A percentile compares a stretch with the other conserved stretches of the same genome.
Evolutionary conservation across 495 filamentous ascomycete genomes (phyloP).

Genomic region (Hypoxylon fragiforme): DNA sequence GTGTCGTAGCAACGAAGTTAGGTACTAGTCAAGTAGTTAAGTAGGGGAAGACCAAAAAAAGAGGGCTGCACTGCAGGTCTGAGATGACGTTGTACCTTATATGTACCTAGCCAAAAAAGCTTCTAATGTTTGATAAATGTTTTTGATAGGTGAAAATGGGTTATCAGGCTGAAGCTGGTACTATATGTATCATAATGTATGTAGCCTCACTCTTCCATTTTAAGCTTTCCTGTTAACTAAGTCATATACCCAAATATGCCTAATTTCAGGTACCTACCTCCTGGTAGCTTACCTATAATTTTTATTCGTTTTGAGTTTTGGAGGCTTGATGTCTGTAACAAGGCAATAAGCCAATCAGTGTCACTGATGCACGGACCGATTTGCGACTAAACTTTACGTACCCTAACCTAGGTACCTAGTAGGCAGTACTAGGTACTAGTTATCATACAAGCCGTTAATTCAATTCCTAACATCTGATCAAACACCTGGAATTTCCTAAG

Average conservation of each 20-base stretch:
- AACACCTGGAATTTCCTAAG: background rate
- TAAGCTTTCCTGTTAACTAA: background rate
- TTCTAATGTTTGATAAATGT: background rate
- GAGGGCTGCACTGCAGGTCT: conserved; percentile 7
- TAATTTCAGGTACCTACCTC: too few relatives aligned
- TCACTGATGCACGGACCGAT: conserved; percentile 3
- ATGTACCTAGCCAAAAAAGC: too few relatives aligned
- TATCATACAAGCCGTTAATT: too few relatives aligned
- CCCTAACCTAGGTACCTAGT: background rate
- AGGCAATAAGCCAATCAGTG: conserved; percentile 30
- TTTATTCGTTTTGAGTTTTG: too few relatives aligned
- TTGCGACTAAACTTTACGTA: conserved; percentile 10
- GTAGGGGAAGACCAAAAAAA: too few relatives aligned
- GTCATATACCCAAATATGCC: too few relatives aligned
- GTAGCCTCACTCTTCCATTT: conserved; percentile 24
- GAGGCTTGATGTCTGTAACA: background rate
- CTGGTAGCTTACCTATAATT: too few relatives aligned
- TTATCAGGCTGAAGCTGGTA: conserved; percentile 22
- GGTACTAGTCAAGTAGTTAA: too few relatives aligned
- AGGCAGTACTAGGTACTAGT: too few relatives aligned
- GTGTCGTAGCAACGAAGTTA: conserved; percentile 14
- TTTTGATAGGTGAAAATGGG: conserved; percentile 14
- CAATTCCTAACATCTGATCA: too few relatives aligned
- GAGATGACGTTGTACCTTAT: background rate
- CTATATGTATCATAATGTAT: too few relatives aligned